Conservation (phyloP, 2,329 filamentous ascomycete species). For the Ramularia endophylla region DNA sequence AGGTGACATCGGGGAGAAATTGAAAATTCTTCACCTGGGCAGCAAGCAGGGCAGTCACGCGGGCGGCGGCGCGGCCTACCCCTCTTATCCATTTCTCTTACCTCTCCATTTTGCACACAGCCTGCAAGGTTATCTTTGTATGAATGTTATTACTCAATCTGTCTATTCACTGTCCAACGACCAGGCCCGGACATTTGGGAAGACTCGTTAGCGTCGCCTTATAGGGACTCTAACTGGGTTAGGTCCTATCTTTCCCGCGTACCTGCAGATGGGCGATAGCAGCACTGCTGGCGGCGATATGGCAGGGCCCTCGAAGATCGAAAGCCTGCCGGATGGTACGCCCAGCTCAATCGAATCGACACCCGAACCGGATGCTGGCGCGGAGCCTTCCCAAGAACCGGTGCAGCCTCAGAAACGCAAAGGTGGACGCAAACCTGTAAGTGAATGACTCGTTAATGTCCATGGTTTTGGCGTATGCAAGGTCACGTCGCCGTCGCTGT, state of each 20-base stretch:
- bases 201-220: conserved; percentile 29
- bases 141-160: conserved; percentile 27
- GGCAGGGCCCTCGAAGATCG: conserved; percentile 41
- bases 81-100: conserved; percentile 13
- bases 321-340: conserved; percentile 39
- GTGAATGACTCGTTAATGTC: conserved; percentile 33
- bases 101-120: conserved; percentile 17
- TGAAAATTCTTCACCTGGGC: too few relatives aligned
- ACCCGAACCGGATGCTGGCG: conserved; percentile 39
- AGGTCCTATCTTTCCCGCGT: conserved; percentile 35
- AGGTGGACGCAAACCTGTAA: conserved; percentile 93
- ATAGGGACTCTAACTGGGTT: conserved; percentile 25
- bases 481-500: neutral
- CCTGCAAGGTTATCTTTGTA: conserved; percentile 37
- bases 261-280: conserved; percentile 48
- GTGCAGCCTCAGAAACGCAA: conserved; percentile 75
- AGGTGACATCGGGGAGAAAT: too few relatives aligned
- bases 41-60: too few relatives aligned
- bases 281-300: conserved; percentile 33
- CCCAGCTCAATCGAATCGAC: conserved; percentile 45
- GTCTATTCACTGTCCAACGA: conserved; percentile 15
- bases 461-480: too few relatives aligned
- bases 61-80: too few relatives aligned
- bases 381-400: conserved; percentile 38
- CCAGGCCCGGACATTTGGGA: conserved; percentile 19